These are phyloP conservation scores for Colletotrichum plurivorum DNA, from an alignment of 2,329 filamentous ascomycete genomes.

Conservation along the genomic window DNA sequence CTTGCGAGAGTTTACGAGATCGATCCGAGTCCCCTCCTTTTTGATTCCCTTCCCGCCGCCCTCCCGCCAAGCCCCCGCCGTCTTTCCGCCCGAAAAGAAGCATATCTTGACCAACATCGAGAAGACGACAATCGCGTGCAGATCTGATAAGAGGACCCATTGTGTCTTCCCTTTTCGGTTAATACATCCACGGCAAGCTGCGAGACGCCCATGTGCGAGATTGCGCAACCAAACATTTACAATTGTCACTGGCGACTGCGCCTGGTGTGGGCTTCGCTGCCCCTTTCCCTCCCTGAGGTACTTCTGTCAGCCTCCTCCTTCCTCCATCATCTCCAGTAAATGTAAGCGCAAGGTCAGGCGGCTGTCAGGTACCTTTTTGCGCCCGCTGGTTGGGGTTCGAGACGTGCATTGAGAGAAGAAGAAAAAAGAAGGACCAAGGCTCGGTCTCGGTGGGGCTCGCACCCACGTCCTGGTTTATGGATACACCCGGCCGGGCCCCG, in stretches of 20 bases:
- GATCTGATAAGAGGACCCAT: constrained; percentile 18
- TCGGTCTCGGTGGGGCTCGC: too few species aligned
- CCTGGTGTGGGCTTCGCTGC: constrained; percentile 1
- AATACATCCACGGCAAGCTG: constrained; percentile 6
- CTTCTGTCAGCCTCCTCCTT: constrained; percentile 11
- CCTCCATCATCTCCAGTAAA: neutral
- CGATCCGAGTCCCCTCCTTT: neutral
- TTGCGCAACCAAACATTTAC: constrained; percentile 10
- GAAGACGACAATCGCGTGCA: neutral
- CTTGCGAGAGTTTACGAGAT: neutral
- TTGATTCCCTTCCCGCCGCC: neutral
- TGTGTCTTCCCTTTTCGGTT: neutral
- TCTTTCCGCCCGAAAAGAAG: constrained; percentile 18
- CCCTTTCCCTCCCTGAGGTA: constrained; percentile 1
- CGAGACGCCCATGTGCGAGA: constrained; percentile 11
- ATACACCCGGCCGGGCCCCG: too few species aligned
- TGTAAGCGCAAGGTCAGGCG: too few species aligned
- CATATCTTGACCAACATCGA: constrained; percentile 20
- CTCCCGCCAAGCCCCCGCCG: neutral
- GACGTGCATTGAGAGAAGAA: neutral
- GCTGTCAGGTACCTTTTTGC: neutral
- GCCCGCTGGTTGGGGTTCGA: neutral
- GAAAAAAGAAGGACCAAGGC: neutral
- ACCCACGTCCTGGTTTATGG: too few species aligned
- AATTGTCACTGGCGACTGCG: constrained; percentile 2